Evolutionary conservation across 805 yeast species (phyloP).

Genomic region (Clavispora vitiphila): DNA sequence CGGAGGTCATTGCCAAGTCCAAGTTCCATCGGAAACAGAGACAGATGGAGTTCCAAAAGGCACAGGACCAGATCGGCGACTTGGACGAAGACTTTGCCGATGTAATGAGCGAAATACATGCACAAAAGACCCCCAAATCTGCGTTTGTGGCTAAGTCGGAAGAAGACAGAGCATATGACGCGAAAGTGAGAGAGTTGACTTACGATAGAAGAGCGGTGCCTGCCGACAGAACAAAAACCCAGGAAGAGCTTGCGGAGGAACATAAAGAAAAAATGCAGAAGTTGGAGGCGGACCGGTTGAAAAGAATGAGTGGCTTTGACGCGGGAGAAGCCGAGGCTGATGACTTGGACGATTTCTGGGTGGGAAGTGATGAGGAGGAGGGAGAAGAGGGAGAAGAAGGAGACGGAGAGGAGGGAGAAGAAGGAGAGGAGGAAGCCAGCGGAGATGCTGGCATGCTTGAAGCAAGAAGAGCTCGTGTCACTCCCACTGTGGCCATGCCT

Average conservation of each 20-base stretch:
- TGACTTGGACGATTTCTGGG: slow-evolving; percentile 77
- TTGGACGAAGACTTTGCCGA: slow-evolving; percentile 73
- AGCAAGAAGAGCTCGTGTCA: neutral
- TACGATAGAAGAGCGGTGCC: slow-evolving; percentile 76
- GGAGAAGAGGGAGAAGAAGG: slow-evolving; percentile 33
- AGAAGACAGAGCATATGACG: slow-evolving; percentile 54
- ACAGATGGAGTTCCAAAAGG: slow-evolving; percentile 56
- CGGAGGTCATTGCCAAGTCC: slow-evolving; percentile 78
- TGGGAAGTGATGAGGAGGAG: slow-evolving; percentile 39
- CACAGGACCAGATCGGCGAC: slow-evolving; percentile 57
- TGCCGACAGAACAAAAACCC: slow-evolving; percentile 75
- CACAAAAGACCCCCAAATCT: slow-evolving; percentile 15
- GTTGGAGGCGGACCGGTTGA: slow-evolving; percentile 62
- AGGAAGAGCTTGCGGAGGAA: slow-evolving; percentile 61
- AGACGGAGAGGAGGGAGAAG: slow-evolving; percentile 36
- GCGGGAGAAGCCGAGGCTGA: slow-evolving; percentile 46
- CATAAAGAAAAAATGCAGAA: slow-evolving; percentile 54
- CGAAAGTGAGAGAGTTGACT: slow-evolving; percentile 59
- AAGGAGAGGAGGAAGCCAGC: slow-evolving; percentile 6
- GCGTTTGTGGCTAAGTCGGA: slow-evolving; percentile 30
- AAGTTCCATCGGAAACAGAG: slow-evolving; percentile 73
- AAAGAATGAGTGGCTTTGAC: slow-evolving; percentile 68
- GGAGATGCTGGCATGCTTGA: neutral
- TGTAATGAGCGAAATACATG: slow-evolving; percentile 50
- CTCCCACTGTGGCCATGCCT: slow-evolving; percentile 25